Percentiles rank a stretch among this genome's conserved stretches.
Conservation (phyloP, 441 rosid genomes). For the Populus tomentosa region DNA sequence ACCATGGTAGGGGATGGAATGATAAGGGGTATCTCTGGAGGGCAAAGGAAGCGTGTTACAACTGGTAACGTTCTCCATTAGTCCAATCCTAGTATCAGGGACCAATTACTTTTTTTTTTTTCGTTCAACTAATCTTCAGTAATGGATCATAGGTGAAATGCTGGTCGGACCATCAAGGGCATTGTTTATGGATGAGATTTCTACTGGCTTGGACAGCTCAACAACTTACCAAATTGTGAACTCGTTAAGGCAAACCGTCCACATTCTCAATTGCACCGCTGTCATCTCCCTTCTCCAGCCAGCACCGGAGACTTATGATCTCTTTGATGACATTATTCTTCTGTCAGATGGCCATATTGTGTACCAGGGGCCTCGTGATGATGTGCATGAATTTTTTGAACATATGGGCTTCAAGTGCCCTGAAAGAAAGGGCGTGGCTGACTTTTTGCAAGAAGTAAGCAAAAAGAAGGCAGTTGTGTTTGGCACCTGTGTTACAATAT, state of each 20-base stretch:
- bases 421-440: conserved; percentile 74
- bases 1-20: conserved; percentile 77
- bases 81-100: not conserved
- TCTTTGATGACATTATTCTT: conserved; percentile 78
- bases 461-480: not conserved
- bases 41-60: conserved; percentile 85
- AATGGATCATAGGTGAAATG: conserved; percentile 62
- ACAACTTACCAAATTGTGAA: conserved; percentile 72
- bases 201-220: conserved; percentile 81
- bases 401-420: conserved; percentile 79
- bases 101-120: too few species aligned
- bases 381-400: conserved; percentile 61
- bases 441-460: conserved; percentile 33
- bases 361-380: conserved; percentile 76
- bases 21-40: conserved; percentile 90
- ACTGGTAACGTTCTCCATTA: conserved; percentile 39
- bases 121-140: not conserved
- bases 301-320: conserved; percentile 76
- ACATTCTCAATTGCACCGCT: conserved; percentile 66
- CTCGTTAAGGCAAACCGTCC: conserved; percentile 53
- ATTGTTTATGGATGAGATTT: conserved; percentile 80
- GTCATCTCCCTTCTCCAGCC: conserved; percentile 91
- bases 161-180: conserved; percentile 72
- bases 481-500: not conserved
- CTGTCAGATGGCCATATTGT: conserved; percentile 69